phyloP scores from a whole-genome alignment of 2,329 filamentous ascomycete species.

The Diaporthe sp. region DNA sequence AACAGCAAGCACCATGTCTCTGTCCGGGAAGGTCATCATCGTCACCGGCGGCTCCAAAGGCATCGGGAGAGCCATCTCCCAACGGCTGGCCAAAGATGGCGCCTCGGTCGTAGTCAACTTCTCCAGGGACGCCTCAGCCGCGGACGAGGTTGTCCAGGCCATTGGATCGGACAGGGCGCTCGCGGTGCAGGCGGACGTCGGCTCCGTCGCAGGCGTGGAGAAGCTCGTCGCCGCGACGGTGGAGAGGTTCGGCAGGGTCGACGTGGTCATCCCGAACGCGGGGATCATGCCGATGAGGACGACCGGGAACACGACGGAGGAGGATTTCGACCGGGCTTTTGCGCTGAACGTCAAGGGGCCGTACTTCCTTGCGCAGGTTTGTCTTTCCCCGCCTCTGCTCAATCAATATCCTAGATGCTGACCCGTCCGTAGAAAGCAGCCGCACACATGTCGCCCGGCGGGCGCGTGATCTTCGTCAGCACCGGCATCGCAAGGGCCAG shows the following conservation, averaged over 20 bases:
- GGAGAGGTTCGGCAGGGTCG: slow-evolving; percentile 66
- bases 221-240: slow-evolving; percentile 64
- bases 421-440: slow-evolving; percentile 58
- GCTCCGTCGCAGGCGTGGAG: slow-evolving; percentile 60
- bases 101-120: slow-evolving; percentile 78
- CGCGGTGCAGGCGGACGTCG: slow-evolving; percentile 70
- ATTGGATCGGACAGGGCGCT: slow-evolving; percentile 64
- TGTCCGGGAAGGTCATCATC: slow-evolving; percentile 80
- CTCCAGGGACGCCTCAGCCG: slow-evolving; percentile 61
- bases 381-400: background rate
- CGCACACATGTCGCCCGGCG: slow-evolving; percentile 64
- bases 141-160: slow-evolving; percentile 60
- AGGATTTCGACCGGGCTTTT: slow-evolving; percentile 64
- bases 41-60: slow-evolving; percentile 87
- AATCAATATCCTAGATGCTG: background rate
- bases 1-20: slow-evolving; percentile 19
- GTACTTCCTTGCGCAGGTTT: slow-evolving; percentile 64
- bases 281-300: slow-evolving; percentile 65
- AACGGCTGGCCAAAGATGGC: slow-evolving; percentile 88
- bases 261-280: slow-evolving; percentile 71
- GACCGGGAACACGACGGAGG: slow-evolving; percentile 64
- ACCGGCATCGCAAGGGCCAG: slow-evolving; percentile 56
- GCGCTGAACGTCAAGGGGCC: slow-evolving; percentile 71
- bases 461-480: slow-evolving; percentile 67
- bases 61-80: slow-evolving; percentile 86